These are phyloP conservation scores for Puya raimondii DNA, from an alignment of 176 grass and related monocot species.

Conservation along the genomic window DNA sequence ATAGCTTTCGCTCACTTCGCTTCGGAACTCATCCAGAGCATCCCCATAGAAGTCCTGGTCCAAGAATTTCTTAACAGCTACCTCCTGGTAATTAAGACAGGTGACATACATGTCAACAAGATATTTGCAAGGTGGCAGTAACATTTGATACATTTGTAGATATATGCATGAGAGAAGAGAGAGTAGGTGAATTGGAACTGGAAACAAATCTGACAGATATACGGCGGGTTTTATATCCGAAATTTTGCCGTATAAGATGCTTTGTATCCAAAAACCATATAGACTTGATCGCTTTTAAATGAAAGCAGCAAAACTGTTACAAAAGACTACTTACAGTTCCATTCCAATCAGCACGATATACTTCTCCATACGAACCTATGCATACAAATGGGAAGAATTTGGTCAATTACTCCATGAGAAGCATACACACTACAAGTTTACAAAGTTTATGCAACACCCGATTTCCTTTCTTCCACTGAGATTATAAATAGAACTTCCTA, in stretches of 20 bases:
- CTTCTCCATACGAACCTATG: conserved; percentile 97
- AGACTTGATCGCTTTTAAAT: no score
- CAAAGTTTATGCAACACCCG: background rate
- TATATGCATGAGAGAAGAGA: background rate
- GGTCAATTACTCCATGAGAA: conserved; percentile 15
- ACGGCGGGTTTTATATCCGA: no score
- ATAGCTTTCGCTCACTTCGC: conserved; percentile 73
- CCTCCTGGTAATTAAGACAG: conserved; percentile 69
- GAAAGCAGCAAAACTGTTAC: conserved; percentile 1
- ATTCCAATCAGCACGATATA: conserved; percentile 98
- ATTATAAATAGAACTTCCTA: background rate
- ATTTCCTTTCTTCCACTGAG: background rate
- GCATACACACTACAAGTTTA: background rate
- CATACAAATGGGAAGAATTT: conserved; percentile 19
- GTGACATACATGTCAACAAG: conserved; percentile 2
- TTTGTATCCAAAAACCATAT: no score
- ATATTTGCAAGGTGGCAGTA: background rate
- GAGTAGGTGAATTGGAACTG: no score
- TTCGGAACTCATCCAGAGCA: conserved; percentile 93
- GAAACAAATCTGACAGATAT: no score
- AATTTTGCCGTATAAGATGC: no score
- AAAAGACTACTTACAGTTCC: conserved; percentile 65
- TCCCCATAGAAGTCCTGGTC: conserved; percentile 99
- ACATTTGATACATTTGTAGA: background rate
- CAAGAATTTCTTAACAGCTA: conserved; percentile 99